phyloP scores from a whole-genome alignment of 768 basidiomycete species.

The Erythrobasidium yunnanense region DNA sequence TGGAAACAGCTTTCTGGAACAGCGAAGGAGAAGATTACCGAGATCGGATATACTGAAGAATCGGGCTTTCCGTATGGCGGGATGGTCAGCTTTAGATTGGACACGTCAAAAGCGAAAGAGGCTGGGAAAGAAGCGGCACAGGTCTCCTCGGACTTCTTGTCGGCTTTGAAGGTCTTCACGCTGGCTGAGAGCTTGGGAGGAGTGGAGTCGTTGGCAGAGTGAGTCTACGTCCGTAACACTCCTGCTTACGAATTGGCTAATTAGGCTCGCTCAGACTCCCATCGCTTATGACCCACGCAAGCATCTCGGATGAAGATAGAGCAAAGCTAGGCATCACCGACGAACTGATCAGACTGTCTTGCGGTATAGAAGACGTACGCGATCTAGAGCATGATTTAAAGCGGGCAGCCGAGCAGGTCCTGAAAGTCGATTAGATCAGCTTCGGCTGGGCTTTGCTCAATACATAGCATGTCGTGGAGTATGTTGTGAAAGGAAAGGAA shows the following conservation, averaged over 20 bases:
- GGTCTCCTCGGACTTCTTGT: constrained; percentile 49
- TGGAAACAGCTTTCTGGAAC: constrained; percentile 35
- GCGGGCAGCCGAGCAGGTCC: constrained; percentile 52
- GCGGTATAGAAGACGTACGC: constrained; percentile 77
- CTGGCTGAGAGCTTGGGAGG: constrained; percentile 85
- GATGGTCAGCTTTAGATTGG: constrained; percentile 44
- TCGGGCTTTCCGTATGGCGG: constrained; percentile 77
- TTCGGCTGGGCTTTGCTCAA: too few relatives aligned
- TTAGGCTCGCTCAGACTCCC: constrained; percentile 56
- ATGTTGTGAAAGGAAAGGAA: too few relatives aligned
- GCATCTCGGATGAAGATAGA: constrained; percentile 58
- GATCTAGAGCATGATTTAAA: constrained; percentile 67
- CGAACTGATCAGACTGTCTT: constrained; percentile 52
- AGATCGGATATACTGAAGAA: constrained; percentile 30
- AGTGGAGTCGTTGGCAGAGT: constrained; percentile 79
- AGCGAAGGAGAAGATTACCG: constrained; percentile 37
- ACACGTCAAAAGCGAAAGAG: neutral
- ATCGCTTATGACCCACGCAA: constrained; percentile 42
- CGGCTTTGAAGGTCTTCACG: constrained; percentile 56
- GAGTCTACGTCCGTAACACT: constrained; percentile 50
- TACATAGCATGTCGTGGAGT: too few relatives aligned
- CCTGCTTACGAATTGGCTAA: neutral
- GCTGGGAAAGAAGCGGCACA: constrained; percentile 13
- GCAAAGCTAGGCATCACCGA: constrained; percentile 63
- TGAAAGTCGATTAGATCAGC: too few relatives aligned